Conservation (phyloP, 345 rosid genomes). For the Pugionium dolabratum region DNA sequence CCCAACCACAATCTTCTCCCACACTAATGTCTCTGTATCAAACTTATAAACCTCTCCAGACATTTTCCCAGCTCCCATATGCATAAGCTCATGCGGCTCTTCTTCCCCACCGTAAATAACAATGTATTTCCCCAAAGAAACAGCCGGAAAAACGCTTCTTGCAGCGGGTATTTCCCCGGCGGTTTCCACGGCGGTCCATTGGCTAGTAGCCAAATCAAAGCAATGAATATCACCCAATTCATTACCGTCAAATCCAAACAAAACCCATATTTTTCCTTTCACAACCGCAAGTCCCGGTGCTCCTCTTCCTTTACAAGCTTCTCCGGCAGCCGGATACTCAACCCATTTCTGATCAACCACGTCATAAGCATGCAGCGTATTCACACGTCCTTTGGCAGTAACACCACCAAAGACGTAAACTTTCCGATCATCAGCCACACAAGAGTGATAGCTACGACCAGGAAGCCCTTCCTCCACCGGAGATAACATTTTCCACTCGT, state of each 20-base stretch:
- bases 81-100: constrained; percentile 42
- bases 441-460: constrained; percentile 42
- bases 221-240: constrained; percentile 39
- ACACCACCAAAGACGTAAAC: constrained; percentile 43
- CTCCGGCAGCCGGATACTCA: constrained; percentile 40
- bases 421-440: constrained; percentile 32
- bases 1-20: constrained; percentile 35
- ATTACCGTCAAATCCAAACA: constrained; percentile 39
- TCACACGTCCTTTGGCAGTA: constrained; percentile 32
- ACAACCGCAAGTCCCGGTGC: constrained; percentile 42
- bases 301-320: constrained; percentile 40
- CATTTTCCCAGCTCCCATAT: constrained; percentile 43
- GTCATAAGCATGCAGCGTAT: constrained; percentile 34
- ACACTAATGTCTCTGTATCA: constrained; percentile 37
- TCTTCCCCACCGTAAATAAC: constrained; percentile 42
- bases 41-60: constrained; percentile 31
- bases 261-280: constrained; percentile 35
- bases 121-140: constrained; percentile 25
- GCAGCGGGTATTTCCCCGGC: constrained; percentile 30
- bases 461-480: constrained; percentile 31
- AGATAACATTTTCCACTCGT: constrained; percentile 33
- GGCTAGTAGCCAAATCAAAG: constrained; percentile 5
- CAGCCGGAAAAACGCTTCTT: constrained; percentile 40
- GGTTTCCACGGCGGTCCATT: constrained; percentile 36
- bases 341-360: constrained; percentile 38